These are phyloP conservation scores for Gloeopeniophorella convolvens DNA, from an alignment of 768 basidiomycete genomes.

Conservation along the genomic window DNA sequence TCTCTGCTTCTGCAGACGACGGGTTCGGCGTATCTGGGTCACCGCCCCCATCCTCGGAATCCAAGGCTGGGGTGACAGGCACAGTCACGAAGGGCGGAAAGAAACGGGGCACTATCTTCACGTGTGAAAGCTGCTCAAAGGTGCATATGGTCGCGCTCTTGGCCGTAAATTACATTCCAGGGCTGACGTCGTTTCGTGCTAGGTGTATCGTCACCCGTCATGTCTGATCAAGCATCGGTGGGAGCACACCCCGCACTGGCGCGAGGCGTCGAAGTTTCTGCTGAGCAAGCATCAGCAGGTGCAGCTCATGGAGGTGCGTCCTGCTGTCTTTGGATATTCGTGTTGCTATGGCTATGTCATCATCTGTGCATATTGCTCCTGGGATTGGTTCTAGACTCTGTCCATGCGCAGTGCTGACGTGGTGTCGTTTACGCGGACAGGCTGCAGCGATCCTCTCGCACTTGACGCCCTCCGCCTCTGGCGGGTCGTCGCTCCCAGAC, in stretches of 20 bases:
- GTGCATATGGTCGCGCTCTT: constrained; percentile 34
- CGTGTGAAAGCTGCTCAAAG: constrained; percentile 94
- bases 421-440: constrained; percentile 31
- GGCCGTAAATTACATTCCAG: background rate
- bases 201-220: constrained; percentile 88
- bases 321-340: constrained; percentile 1
- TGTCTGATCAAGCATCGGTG: constrained; percentile 97
- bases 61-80: constrained; percentile 22
- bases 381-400: background rate
- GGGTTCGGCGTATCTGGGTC: constrained; percentile 18
- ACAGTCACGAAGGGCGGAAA: constrained; percentile 41
- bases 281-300: constrained; percentile 97
- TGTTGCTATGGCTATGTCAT: constrained; percentile 10
- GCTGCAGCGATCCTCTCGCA: constrained; percentile 94
- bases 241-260: constrained; percentile 97
- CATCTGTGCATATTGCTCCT: background rate
- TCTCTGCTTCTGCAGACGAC: constrained; percentile 21
- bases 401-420: background rate
- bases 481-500: constrained; percentile 78
- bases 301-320: constrained; percentile 80
- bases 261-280: constrained; percentile 83
- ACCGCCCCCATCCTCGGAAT: constrained; percentile 13
- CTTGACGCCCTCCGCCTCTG: constrained; percentile 57
- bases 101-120: constrained; percentile 82
- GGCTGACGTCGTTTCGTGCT: constrained; percentile 5